These are phyloP conservation scores for Hanseniaspora uvarum DNA, from an alignment of 1,139 yeast genomes.

Conservation along the genomic window DNA sequence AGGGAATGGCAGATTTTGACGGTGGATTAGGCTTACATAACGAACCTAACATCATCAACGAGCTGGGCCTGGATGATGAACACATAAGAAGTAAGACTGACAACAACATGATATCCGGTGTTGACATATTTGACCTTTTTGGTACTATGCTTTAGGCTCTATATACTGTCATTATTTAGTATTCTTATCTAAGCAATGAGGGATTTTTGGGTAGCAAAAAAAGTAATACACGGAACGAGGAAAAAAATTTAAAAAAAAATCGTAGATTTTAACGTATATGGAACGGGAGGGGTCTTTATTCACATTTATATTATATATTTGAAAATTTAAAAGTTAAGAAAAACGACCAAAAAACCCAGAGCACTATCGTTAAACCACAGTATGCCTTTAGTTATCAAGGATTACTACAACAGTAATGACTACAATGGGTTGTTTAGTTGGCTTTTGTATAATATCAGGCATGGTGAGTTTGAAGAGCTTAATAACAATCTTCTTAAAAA, in stretches of 20 bases:
- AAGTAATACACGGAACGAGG: background rate
- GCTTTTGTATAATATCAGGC: conserved; percentile 29
- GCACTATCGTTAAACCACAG: background rate
- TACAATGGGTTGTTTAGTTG: conserved; percentile 32
- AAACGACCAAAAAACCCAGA: background rate
- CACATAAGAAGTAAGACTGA: background rate
- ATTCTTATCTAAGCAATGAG: background rate
- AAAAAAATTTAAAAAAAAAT: too few species aligned
- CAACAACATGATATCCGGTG: conserved; percentile 8
- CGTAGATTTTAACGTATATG: background rate
- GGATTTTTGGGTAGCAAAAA: background rate
- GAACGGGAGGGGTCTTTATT: background rate
- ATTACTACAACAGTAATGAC: conserved; percentile 29
- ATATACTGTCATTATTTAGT: background rate
- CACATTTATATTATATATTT: background rate
- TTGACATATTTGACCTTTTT: conserved; percentile 14
- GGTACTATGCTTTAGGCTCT: conserved; percentile 2
- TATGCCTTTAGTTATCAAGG: conserved; percentile 27
- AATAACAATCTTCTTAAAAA: conserved; percentile 25
- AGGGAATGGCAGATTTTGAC: background rate
- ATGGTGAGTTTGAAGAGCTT: conserved; percentile 30
- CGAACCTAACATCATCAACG: background rate
- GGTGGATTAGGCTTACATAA: background rate
- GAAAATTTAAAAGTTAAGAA: background rate
- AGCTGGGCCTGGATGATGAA: background rate